Evolutionary conservation across 202 grass and related monocot species (phyloP).

Genomic region (Cymbopogon flexuosus): DNA sequence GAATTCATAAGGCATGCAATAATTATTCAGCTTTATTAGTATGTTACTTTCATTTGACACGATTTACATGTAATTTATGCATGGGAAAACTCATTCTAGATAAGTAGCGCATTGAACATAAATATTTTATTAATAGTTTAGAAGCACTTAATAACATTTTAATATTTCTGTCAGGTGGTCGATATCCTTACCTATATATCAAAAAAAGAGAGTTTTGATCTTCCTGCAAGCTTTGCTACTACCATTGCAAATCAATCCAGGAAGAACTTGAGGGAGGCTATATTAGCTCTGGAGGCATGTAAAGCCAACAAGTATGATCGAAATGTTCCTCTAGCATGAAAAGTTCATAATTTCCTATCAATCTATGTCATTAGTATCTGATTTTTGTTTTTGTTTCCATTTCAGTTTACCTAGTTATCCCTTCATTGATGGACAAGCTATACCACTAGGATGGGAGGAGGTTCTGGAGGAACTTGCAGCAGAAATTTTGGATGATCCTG

Average conservation of each 20-base stretch:
- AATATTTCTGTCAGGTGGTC: slow-evolving; percentile 35
- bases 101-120: background rate
- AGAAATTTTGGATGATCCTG: slow-evolving; percentile 62
- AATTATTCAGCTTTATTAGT: background rate
- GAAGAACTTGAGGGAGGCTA: slow-evolving; percentile 62
- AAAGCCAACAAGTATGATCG: slow-evolving; percentile 47
- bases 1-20: background rate
- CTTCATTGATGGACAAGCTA: slow-evolving; percentile 57
- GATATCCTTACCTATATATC: slow-evolving; percentile 60
- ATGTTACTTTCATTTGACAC: slow-evolving; percentile 8
- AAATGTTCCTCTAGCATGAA: slow-evolving; percentile 13
- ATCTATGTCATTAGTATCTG: background rate
- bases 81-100: background rate
- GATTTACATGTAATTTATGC: background rate
- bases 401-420: slow-evolving; percentile 47
- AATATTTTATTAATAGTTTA: slow-evolving; percentile 6
- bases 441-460: slow-evolving; percentile 56
- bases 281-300: slow-evolving; percentile 71
- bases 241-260: slow-evolving; percentile 46
- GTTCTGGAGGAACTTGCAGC: slow-evolving; percentile 51
- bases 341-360: background rate
- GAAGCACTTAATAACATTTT: background rate
- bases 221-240: slow-evolving; percentile 50
- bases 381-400: background rate
- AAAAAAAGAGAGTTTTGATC: slow-evolving; percentile 51